Base-by-base conservation (phyloP, 148 eudicot species). In the Fallopia convolvulus region DNA sequence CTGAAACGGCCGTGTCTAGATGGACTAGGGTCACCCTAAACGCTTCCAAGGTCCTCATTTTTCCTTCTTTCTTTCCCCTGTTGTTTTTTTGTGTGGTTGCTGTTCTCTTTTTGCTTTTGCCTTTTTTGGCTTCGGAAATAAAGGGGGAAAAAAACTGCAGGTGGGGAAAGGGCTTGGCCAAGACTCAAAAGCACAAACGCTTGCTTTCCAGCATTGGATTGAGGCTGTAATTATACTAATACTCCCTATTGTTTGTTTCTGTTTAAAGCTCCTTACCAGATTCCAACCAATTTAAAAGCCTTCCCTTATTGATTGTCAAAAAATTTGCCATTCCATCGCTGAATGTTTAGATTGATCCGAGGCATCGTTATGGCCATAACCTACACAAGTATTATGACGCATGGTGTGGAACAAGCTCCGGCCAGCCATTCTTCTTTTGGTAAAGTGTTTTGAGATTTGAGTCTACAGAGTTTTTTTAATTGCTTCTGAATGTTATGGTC, bases 121-220 rank as follows among this genome's bases (percentile, higher is more conserved):
- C 49, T n/a, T 53, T 70, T 32, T 74, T 48, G 10, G 75, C 33
- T 20, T 53, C 44, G 23, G 12, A 5, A 48, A 8, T 21, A 3
- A 49, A 53, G 18, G 23, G 23, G 7, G 21, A 32, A 23, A 21
- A 10, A 1, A 5, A 9, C 23, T 77, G 42, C 82, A 94, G 98
- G 97, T 94, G 82, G 98, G 98, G 1, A 90, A 89, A 84, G 98
- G 98, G n/a, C 81, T 94, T 65, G 89, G 91, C 23, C 81, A 84
- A 75, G 91, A 94, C 72, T 87, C 85, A 53, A 90, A 88, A 79
- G 98, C 98, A 39, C 98, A 89, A 70, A 88, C 88, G 81, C 85
- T 94, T 84, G 97, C 96, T 81, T 90, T 94, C 74, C 93, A 92
- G 77, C 97, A 94, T 82, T 94, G 98, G 98, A 92, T 94, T 88